A percentile compares a stretch with the other conserved stretches of the same genome.
Conservation (phyloP, 116 monocot genomes). For the Posidonia oceanica region DNA sequence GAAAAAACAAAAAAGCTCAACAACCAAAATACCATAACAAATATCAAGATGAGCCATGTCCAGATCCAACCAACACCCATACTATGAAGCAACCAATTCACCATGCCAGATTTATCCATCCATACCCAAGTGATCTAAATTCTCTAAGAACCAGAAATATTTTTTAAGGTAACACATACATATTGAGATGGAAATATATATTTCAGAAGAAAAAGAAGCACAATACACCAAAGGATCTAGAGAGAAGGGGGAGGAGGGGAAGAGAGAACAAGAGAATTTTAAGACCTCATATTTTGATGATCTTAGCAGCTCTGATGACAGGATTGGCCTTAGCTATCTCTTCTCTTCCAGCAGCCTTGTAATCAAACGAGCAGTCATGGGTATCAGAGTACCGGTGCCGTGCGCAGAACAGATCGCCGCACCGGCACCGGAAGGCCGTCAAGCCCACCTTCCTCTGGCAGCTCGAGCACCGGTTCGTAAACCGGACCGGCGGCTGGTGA, state of each 20-base stretch:
- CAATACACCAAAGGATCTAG: background rate
- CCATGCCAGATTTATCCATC: background rate
- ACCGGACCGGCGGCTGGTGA: background rate
- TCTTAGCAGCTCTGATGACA: slow-evolving; percentile 63
- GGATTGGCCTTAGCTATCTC: slow-evolving; percentile 79
- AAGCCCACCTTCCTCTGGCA: slow-evolving; percentile 67
- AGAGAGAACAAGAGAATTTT: background rate
- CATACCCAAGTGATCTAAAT: background rate
- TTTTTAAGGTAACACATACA: background rate
- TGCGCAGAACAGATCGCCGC: slow-evolving; percentile 69
- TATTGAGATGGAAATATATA: background rate
- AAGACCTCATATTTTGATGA: slow-evolving; percentile 60
- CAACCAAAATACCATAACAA: background rate
- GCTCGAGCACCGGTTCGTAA: slow-evolving; percentile 34
- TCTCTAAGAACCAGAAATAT: background rate
- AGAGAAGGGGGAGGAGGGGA: background rate
- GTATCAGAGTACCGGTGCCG: slow-evolving; percentile 63
- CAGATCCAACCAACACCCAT: slow-evolving; percentile 1
- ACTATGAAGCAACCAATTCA: background rate
- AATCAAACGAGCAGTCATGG: slow-evolving; percentile 77
- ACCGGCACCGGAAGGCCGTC: slow-evolving; percentile 80
- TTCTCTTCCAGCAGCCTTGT: slow-evolving; percentile 65
- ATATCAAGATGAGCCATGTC: background rate
- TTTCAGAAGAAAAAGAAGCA: slow-evolving; percentile 1
- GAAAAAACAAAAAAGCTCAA: background rate